A percentile compares a stretch with the other conserved stretches of the same genome.
Evolutionary conservation across 495 filamentous ascomycete genomes (phyloP).

Genomic region (Aspergillus avenaceus): DNA sequence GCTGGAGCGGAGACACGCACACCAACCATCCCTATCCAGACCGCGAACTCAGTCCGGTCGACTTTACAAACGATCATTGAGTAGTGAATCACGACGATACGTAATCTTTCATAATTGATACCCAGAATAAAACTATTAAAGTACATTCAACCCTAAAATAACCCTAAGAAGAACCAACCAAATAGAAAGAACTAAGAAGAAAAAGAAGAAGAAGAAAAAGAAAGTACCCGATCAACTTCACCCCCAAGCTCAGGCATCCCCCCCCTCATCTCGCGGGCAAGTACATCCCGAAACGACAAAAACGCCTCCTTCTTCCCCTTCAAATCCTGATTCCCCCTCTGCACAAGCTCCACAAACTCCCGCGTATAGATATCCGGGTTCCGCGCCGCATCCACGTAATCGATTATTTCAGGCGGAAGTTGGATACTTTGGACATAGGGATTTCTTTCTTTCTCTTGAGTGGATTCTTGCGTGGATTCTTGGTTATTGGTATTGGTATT

Average conservation of each 20-base stretch:
- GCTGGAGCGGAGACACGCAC: slow-evolving; percentile 32
- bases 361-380: slow-evolving; percentile 99
- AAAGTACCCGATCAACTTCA: slow-evolving; percentile 67
- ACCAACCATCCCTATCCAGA: slow-evolving; percentile 16
- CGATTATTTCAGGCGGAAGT: slow-evolving; percentile 84
- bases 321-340: slow-evolving; percentile 77
- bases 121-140: too few relatives aligned
- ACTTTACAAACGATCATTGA: slow-evolving; percentile 26
- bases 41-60: slow-evolving; percentile 18
- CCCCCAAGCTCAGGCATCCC: slow-evolving; percentile 72
- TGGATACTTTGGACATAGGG: slow-evolving; percentile 44
- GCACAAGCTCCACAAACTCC: slow-evolving; percentile 90
- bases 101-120: too few relatives aligned
- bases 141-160: too few relatives aligned
- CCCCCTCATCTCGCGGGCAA: slow-evolving; percentile 73
- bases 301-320: slow-evolving; percentile 84
- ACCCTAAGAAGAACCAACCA: too few relatives aligned
- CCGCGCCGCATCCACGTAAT: slow-evolving; percentile 87
- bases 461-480: too few relatives aligned
- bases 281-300: slow-evolving; percentile 69
- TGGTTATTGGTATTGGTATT: slow-evolving; percentile 28
- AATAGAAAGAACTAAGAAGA: too few relatives aligned
- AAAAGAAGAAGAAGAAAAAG: too few relatives aligned
- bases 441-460: slow-evolving; percentile 42
- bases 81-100: too few relatives aligned